phyloP scores from a whole-genome alignment of 2,329 filamentous ascomycete species.

The Sporothrix dimorphospora region DNA sequence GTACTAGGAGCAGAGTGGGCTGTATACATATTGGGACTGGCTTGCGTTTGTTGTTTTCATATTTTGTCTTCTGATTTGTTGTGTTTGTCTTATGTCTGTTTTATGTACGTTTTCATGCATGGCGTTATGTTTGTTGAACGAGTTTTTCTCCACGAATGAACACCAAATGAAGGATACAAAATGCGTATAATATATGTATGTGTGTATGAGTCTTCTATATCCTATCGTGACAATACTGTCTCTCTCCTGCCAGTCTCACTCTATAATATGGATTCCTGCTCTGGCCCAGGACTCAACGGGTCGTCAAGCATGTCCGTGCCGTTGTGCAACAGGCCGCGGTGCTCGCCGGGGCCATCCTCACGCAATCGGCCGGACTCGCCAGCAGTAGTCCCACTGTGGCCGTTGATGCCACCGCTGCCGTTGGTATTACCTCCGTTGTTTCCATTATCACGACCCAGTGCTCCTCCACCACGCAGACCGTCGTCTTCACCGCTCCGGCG shows the following conservation, averaged over 20 bases:
- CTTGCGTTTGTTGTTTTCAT: neutral
- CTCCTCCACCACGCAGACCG: constrained; percentile 42
- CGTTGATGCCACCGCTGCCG: neutral
- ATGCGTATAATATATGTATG: neutral
- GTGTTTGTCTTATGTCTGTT: neutral
- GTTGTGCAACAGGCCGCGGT: constrained; percentile 48
- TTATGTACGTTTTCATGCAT: neutral
- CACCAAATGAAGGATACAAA: neutral
- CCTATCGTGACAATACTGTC: neutral
- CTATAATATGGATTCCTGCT: constrained; percentile 29
- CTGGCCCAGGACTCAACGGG: constrained; percentile 35
- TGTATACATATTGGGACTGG: neutral
- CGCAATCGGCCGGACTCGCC: constrained; percentile 42
- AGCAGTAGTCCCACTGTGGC: constrained; percentile 26
- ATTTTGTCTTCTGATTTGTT: neutral
- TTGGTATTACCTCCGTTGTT: neutral
- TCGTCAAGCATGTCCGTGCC: constrained; percentile 41
- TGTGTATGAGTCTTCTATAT: neutral
- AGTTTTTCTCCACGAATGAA: neutral
- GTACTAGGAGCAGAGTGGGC: constrained; percentile 60
- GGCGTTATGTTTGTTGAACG: neutral
- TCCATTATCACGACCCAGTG: neutral
- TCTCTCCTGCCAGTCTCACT: neutral
- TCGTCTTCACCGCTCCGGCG: constrained; percentile 60
- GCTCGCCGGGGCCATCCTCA: constrained; percentile 47